phyloP scores from a whole-genome alignment of 2,329 filamentous ascomycete genomes.

The Fusarium sp. region DNA sequence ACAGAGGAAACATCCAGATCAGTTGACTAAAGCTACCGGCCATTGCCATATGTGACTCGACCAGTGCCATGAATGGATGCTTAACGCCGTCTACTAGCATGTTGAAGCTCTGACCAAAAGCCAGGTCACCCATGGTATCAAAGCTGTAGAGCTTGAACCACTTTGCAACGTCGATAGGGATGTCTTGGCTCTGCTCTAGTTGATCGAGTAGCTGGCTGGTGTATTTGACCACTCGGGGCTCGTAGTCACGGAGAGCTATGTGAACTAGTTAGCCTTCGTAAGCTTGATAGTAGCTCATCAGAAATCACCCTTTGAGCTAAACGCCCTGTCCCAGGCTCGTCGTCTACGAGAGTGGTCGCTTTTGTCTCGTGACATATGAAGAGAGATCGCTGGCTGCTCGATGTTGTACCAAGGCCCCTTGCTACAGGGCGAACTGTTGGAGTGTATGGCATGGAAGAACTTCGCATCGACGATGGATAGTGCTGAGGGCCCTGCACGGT shows the following conservation, averaged over 20 bases:
- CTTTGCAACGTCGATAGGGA: not conserved
- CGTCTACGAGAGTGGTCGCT: not conserved
- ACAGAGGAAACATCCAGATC: not conserved
- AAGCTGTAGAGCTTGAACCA: not conserved
- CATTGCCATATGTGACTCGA: not conserved
- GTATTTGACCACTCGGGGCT: not conserved
- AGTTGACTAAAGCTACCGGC: not conserved
- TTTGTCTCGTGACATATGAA: not conserved
- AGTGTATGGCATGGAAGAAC: not conserved
- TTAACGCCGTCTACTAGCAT: not conserved
- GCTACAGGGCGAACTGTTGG: not conserved
- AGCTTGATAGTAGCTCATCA: fast-evolving
- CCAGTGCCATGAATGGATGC: not conserved
- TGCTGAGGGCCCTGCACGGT: not conserved
- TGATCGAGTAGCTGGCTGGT: not conserved
- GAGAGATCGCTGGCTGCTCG: not conserved
- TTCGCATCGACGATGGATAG: not conserved
- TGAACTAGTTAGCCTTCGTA: fast-evolving
- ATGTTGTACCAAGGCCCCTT: not conserved
- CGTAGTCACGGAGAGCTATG: not conserved
- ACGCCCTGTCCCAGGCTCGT: not conserved
- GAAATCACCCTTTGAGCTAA: not conserved
- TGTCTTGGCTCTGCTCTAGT: fast-evolving
- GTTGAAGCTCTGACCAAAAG: not conserved
- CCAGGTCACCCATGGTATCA: not conserved